These are phyloP conservation scores for Craterostigma plantagineum DNA, from an alignment of 257 asterid genomes.

Conservation along the genomic window DNA sequence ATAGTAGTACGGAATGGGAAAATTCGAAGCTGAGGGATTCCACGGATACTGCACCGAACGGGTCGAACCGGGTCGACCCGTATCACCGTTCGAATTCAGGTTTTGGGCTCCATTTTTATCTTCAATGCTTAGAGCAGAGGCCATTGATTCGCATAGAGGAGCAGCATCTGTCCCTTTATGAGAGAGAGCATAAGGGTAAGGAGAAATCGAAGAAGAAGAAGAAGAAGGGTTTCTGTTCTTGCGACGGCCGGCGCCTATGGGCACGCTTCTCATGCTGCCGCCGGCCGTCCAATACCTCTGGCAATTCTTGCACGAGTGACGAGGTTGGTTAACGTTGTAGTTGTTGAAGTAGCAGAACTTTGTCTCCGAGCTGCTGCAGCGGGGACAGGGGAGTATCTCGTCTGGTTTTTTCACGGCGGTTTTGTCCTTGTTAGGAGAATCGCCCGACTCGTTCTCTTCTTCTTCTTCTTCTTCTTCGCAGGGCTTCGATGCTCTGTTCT, in stretches of 20 bases:
- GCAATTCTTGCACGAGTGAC: slow-evolving; percentile 91
- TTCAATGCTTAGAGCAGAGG: too few species aligned
- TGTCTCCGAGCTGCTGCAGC: slow-evolving; percentile 95
- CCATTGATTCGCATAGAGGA: too few species aligned
- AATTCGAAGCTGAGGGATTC: too few species aligned
- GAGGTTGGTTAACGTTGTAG: slow-evolving; percentile 83
- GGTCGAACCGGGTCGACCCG: slow-evolving; percentile 12
- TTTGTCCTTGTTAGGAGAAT: slow-evolving; percentile 41
- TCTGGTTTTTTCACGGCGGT: slow-evolving; percentile 57
- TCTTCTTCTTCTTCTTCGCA: too few species aligned
- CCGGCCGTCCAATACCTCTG: slow-evolving; percentile 99
- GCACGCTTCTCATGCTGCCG: slow-evolving; percentile 90
- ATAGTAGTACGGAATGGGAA: too few species aligned
- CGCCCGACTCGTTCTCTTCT: slow-evolving; percentile 35
- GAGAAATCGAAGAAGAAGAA: slow-evolving; percentile 12
- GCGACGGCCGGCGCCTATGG: slow-evolving; percentile 96
- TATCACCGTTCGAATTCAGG: slow-evolving; percentile 12
- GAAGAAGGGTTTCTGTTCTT: slow-evolving; percentile 71
- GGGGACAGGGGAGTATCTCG: slow-evolving; percentile 85
- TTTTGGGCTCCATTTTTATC: too few species aligned
- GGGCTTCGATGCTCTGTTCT: slow-evolving; percentile 10
- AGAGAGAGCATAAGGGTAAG: too few species aligned
- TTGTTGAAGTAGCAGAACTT: slow-evolving; percentile 92
- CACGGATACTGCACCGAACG: slow-evolving; percentile 21
- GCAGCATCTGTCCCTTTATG: slow-evolving; percentile 19